phyloP scores from a whole-genome alignment of 257 asterid species.

The Ajuga chamaepitys region DNA sequence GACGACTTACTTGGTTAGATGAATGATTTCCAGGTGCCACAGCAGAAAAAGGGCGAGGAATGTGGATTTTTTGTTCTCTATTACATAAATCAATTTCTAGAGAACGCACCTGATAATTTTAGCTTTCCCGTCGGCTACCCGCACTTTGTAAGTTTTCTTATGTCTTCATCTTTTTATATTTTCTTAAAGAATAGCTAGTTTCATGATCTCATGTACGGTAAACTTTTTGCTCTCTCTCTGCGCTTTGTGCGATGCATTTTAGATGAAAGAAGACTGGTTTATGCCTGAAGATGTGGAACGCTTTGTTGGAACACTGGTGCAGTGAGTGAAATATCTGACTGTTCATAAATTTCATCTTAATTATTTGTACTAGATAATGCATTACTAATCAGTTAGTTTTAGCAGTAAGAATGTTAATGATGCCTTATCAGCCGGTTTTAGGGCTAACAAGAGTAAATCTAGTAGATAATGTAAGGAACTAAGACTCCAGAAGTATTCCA shows the following conservation, averaged over 20 bases:
- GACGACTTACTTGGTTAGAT: neutral
- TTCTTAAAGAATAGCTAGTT: neutral
- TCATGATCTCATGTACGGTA: constrained; percentile 4
- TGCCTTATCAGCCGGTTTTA: neutral
- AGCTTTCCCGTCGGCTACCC: constrained; percentile 49
- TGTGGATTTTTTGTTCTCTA: constrained; percentile 57
- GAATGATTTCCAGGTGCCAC: constrained; percentile 58
- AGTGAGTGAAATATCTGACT: neutral
- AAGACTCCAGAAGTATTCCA: neutral
- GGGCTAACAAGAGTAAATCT: neutral
- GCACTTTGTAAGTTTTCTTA: constrained; percentile 50
- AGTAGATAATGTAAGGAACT: neutral
- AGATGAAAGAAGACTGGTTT: constrained; percentile 34
- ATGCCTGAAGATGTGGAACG: constrained; percentile 23
- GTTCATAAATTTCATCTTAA: neutral
- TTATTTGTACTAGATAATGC: neutral
- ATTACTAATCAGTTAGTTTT: neutral
- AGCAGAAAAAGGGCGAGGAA: constrained; percentile 39
- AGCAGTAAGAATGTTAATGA: neutral
- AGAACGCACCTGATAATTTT: constrained; percentile 40
- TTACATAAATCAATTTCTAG: constrained; percentile 38
- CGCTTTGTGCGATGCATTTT: constrained; percentile 2
- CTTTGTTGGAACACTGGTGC: constrained; percentile 17
- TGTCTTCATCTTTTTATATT: neutral
- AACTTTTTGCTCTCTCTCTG: neutral